These are phyloP conservation scores for Rhododendron vialii DNA, from an alignment of 148 eudicot species.

Conservation along the genomic window DNA sequence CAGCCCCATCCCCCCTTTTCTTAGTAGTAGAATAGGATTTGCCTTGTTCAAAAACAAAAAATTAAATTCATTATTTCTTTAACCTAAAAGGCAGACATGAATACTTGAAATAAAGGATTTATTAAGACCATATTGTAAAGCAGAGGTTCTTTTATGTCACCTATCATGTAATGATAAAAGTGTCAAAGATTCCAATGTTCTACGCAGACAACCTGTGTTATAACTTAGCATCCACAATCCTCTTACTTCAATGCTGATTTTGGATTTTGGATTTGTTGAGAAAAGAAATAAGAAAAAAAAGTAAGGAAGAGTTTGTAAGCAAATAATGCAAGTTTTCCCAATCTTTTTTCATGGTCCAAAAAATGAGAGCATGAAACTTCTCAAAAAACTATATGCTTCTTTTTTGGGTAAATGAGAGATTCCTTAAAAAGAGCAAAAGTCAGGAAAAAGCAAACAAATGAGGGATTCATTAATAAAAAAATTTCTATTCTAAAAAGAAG, in stretches of 20 bases:
- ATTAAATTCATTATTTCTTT: not conserved
- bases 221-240: not conserved
- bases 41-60: not conserved
- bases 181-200: not conserved
- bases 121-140: not conserved
- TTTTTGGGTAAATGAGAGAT: not conserved
- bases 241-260: not conserved
- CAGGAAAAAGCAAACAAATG: not conserved
- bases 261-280: not conserved
- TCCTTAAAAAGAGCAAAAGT: not conserved
- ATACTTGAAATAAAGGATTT: not conserved
- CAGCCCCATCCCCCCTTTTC: not conserved
- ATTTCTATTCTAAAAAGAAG: not conserved
- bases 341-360: not conserved
- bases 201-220: not conserved
- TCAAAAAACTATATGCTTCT: not conserved
- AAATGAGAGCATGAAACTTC: not conserved
- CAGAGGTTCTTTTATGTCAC: not conserved
- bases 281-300: not conserved
- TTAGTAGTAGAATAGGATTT: not conserved
- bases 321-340: not conserved
- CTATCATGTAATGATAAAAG: not conserved
- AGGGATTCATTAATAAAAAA: not conserved
- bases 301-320: not conserved
- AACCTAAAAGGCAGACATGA: not conserved